phyloP scores from a whole-genome alignment of 2,329 filamentous ascomycete genomes.

The Calonectria henricotiae region DNA sequence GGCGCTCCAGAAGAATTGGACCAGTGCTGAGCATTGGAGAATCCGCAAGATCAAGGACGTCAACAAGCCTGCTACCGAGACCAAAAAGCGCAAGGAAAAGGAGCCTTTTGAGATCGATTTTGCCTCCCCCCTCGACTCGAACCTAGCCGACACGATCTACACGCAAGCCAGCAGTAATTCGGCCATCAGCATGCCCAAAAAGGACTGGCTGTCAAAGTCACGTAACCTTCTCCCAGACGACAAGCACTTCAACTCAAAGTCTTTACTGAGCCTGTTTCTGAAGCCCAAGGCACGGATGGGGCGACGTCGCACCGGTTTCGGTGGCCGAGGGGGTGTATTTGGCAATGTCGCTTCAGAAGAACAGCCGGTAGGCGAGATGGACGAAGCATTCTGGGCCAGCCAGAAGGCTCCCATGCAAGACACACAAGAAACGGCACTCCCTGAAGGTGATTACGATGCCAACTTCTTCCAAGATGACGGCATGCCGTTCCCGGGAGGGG shows the following conservation, averaged over 20 bases:
- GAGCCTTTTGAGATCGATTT: conserved; percentile 98
- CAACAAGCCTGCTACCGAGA: conserved; percentile 75
- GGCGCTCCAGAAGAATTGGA: conserved; percentile 97
- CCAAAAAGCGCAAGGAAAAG: conserved; percentile 89
- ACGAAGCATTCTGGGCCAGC: conserved; percentile 95
- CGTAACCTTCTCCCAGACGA: conserved; percentile 96
- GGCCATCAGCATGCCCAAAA: conserved; percentile 89
- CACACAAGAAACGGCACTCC: conserved; percentile 71
- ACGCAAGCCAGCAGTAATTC: conserved; percentile 86
- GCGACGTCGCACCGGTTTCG: conserved; percentile 72
- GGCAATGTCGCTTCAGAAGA: conserved; percentile 65
- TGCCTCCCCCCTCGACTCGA: conserved; percentile 79
- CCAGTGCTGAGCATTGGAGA: conserved; percentile 98
- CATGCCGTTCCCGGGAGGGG: conserved; percentile 77
- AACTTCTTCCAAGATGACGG: conserved; percentile 97
- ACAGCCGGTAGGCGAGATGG: conserved; percentile 83
- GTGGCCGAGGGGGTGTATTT: conserved; percentile 61
- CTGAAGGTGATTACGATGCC: conserved; percentile 90
- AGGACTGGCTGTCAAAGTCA: conserved; percentile 95
- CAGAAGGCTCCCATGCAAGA: conserved; percentile 71
- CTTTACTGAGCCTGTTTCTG: conserved; percentile 90
- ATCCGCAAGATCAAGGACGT: conserved; percentile 92
- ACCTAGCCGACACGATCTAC: conserved; percentile 83
- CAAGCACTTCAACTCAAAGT: conserved; percentile 97
- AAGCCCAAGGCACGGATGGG: conserved; percentile 93